phyloP scores from a whole-genome alignment of 169 alveolate species.

The Eimeria praecox region DNA sequence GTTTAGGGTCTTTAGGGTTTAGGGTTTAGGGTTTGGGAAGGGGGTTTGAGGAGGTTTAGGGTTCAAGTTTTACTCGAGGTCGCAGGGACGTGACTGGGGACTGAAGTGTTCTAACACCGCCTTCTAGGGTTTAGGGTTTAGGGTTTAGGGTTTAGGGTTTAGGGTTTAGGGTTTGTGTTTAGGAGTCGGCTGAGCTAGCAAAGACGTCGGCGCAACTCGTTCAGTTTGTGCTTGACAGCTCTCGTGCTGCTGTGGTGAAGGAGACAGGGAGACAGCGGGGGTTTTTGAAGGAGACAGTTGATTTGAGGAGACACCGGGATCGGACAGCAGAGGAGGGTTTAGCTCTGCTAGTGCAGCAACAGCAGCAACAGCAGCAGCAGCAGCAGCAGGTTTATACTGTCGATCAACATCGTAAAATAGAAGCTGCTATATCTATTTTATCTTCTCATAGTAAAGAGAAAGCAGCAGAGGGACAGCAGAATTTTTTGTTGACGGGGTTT shows the following conservation, averaged over 20 bases:
- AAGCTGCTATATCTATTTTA: slow-evolving; percentile 1
- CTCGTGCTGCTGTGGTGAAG: neutral
- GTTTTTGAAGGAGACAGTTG: neutral
- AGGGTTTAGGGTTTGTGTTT: slow-evolving; percentile 22
- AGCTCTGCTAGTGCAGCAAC: neutral
- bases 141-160: slow-evolving; percentile 28
- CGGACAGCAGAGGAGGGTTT: slow-evolving; percentile 5
- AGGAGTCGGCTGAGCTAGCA: neutral
- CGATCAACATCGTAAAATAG: slow-evolving; percentile 27
- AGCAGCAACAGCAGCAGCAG: slow-evolving; percentile 23
- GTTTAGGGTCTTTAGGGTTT: neutral
- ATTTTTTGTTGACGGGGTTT: neutral
- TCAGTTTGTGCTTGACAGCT: neutral
- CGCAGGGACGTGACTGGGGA: neutral
- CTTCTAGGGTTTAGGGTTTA: too few species aligned
- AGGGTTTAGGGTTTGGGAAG: neutral
- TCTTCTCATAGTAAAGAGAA: neutral
- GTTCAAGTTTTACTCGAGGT: neutral
- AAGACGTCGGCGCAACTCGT: neutral
- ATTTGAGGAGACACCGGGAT: slow-evolving; percentile 4
- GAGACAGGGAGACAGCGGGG: neutral
- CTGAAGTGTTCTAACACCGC: too few species aligned
- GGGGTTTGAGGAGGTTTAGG: neutral
- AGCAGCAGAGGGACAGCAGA: neutral
- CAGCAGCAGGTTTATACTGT: slow-evolving; percentile 7